Conservation (phyloP, 176 grass and related monocot species). For the Leersia perrieri region DNA sequence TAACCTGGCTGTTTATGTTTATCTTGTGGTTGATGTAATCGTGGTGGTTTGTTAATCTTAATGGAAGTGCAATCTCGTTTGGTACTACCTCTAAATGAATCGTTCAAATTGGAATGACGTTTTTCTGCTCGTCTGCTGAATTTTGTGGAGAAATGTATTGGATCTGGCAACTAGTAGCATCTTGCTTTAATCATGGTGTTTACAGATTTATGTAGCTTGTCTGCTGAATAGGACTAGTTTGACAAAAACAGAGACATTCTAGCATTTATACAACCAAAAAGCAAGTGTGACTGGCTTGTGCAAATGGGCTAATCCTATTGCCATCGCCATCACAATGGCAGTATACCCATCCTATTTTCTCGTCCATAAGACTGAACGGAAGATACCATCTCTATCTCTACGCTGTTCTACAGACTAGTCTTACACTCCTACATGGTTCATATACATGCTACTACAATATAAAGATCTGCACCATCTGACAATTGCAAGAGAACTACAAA, state of each 20-base stretch:
- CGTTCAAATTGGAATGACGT: background rate
- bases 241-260: background rate
- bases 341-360: background rate
- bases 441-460: background rate
- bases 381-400: background rate
- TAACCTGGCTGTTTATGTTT: constrained; percentile 1
- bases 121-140: background rate
- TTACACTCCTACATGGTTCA: background rate
- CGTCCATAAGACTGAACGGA: background rate
- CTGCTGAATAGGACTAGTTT: no score
- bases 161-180: background rate
- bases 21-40: constrained; percentile 15
- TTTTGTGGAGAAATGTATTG: background rate
- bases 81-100: background rate
- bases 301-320: background rate
- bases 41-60: background rate
- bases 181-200: no score
- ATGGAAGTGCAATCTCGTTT: background rate
- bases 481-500: background rate
- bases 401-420: background rate
- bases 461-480: background rate
- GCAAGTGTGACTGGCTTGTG: background rate
- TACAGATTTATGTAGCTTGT: no score
- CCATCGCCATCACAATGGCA: background rate
- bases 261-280: background rate